These are phyloP conservation scores for Coffea eugenioides DNA, from an alignment of 257 asterid species.

Conservation along the genomic window DNA sequence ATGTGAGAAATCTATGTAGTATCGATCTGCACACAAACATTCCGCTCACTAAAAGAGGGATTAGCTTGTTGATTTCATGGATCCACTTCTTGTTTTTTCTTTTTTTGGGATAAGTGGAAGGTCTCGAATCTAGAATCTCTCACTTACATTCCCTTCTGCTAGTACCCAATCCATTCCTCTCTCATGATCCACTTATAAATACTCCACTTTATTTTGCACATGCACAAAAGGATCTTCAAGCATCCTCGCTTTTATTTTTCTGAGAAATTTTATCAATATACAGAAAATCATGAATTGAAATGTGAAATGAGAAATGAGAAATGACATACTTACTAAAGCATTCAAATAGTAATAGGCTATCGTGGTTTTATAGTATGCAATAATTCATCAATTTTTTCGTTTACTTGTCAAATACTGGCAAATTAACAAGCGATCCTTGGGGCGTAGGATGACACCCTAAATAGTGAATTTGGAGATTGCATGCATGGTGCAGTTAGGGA, in stretches of 20 bases:
- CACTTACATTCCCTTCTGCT: too few relatives aligned
- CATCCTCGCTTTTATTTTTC: background rate
- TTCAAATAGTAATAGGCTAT: background rate
- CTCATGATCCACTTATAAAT: too few relatives aligned
- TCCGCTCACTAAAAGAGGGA: background rate
- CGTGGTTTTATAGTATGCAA: background rate
- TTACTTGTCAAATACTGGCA: background rate
- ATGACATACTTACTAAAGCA: background rate
- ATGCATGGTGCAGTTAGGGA: background rate
- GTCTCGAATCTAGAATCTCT: too few relatives aligned
- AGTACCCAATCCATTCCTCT: too few relatives aligned
- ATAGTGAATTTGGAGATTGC: background rate
- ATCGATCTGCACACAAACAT: background rate
- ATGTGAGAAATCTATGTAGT: background rate
- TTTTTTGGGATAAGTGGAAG: too few relatives aligned
- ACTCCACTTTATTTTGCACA: background rate
- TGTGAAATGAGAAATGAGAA: background rate
- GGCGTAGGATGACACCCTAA: background rate
- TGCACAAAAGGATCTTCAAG: background rate
- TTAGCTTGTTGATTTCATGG: background rate
- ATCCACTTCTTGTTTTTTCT: too few relatives aligned
- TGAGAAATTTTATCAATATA: background rate
- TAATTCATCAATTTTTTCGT: constrained; percentile 5
- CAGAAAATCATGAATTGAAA: background rate
- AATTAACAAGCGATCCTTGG: background rate